phyloP scores from a whole-genome alignment of 345 rosid species.

The Bruguiera gymnorhiza region DNA sequence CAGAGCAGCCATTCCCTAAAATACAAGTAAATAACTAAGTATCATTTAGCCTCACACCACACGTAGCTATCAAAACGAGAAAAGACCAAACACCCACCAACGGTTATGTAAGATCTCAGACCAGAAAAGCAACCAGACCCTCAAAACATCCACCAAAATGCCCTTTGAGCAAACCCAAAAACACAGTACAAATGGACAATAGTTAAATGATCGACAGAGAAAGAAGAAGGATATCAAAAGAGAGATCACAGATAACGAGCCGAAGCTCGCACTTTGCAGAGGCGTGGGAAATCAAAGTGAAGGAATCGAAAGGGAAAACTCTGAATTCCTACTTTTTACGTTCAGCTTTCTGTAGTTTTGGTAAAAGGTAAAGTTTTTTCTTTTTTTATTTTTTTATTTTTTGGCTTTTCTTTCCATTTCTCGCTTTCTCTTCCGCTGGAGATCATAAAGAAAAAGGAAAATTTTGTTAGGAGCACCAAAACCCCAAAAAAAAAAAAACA shows the following conservation, averaged over 20 bases:
- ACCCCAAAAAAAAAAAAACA: neutral
- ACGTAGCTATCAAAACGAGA: slow-evolving; percentile 2
- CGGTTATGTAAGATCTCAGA: slow-evolving; percentile 34
- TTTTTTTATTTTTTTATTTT: slow-evolving; percentile 2
- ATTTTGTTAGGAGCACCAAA: slow-evolving; percentile 14
- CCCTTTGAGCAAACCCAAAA: slow-evolving; percentile 18
- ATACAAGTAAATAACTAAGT: neutral
- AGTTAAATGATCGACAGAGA: neutral
- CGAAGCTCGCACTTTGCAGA: slow-evolving; percentile 18
- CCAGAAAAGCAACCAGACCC: slow-evolving; percentile 32
- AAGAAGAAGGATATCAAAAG: slow-evolving; percentile 24
- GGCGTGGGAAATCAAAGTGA: slow-evolving; percentile 30
- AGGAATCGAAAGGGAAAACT: slow-evolving; percentile 37
- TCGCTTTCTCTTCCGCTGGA: slow-evolving; percentile 24
- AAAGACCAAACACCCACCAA: slow-evolving; percentile 27
- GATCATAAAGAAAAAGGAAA: slow-evolving; percentile 2
- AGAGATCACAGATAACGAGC: slow-evolving; percentile 24
- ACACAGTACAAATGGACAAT: slow-evolving; percentile 3
- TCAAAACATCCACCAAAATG: slow-evolving; percentile 21
- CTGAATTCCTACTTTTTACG: slow-evolving; percentile 40
- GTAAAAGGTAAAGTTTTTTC: slow-evolving; percentile 55
- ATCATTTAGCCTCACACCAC: slow-evolving; percentile 7
- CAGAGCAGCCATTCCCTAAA: slow-evolving; percentile 7
- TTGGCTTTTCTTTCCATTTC: neutral
- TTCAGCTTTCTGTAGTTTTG: slow-evolving; percentile 36